Base-by-base conservation (phyloP, 108 stramenopile genomes). In the Mediolabrus comicus region DNA sequence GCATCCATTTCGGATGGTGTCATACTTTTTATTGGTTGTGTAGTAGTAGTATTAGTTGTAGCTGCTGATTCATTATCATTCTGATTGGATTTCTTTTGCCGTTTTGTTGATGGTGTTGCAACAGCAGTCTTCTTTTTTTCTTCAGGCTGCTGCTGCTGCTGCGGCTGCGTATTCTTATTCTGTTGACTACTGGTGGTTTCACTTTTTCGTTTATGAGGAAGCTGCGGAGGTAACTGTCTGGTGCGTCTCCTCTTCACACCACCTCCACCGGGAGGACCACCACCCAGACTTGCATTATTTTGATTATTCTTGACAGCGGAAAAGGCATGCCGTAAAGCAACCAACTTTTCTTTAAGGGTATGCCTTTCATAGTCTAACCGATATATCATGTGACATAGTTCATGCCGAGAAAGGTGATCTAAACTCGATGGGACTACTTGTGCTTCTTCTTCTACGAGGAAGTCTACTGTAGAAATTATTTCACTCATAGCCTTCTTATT, bases 371-470 rank as follows among this genome's bases (percentile, higher is more conserved):
- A 70, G 38, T 70, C 69, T 10, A 70, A 49, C 12, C 69, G 46
- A 29, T 53, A 70, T 13, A 70, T 61, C 51, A 70, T 70, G 28
- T 59, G 59, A 51, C 69, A 70, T n/a, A 70, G 38, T 53, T 70
- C 69, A 35, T 70, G 49, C n/a, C 69, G 27, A 22, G 69, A 70
- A 13, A 70, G 27, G 29, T 70, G 69, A 51, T 70, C 69, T 16
- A 70, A 33, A 12, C 59, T 51, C 11, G 58, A 35, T 12, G 69
- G 69, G 26, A 70, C 69, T 16, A 61, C 69, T 61, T 70, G 69
- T 24, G 19, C 46, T 49, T 49, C 46, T 22, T 49, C 46, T 24
- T 49, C 46, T 3, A 49, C 46, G 6, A 49, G 46, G 9, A 49
- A 49, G 9, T 49, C 46, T 7, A 19, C 6, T 7, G 46, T 3